Base-by-base conservation (phyloP, 805 yeast species). In the Metschnikowia cubensis region DNA sequence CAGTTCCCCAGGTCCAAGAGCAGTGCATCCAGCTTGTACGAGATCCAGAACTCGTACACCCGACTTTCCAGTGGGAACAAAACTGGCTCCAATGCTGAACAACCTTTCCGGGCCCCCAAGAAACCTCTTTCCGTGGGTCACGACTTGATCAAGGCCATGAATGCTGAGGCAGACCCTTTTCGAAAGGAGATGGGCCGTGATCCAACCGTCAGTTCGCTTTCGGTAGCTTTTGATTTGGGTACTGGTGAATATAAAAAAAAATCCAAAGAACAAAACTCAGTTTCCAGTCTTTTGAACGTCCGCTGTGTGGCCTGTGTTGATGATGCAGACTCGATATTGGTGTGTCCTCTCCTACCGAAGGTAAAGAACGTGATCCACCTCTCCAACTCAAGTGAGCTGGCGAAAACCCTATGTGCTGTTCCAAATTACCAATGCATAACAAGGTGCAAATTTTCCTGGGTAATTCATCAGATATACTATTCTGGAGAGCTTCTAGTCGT, bases 321-420 rank as follows among this genome's bases (percentile, higher is more conserved):
- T 3, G 36, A 33, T 14, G 45, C 48, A 6, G 42, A 42, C 14
- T 43, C 47, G 20, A 48, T 57, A 15, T 36, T 35, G 17, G 48
- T 53, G 14, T 49, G 39, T 37, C 53, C 58, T 15, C 35, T 57
- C 39, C 44, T 57, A 35, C 59, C 57, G n/a, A 44, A 34, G 31
- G 44, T 42, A 18, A 44, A 48, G 35, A 54, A 50, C 18, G 41
- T 51, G 17, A 25, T 53, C 45, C 43, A 49, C 35, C 32, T 43
- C 8, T 13, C 36, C 10, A 10, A 14, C n/a, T 29, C 50, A 8
- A 17, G 22, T 4, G 22, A 33, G n/a, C 52, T 51, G 35, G 43
- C 33, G 11, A 55, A 55, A 43, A 14, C 35, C 11, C 21, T 46
- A 13, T 47, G 50, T 34, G 36, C 37, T 15, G 47, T 42, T 18